Evolutionary conservation across 495 filamentous ascomycete genomes (phyloP).

Genomic region (Choiromyces venosus): DNA sequence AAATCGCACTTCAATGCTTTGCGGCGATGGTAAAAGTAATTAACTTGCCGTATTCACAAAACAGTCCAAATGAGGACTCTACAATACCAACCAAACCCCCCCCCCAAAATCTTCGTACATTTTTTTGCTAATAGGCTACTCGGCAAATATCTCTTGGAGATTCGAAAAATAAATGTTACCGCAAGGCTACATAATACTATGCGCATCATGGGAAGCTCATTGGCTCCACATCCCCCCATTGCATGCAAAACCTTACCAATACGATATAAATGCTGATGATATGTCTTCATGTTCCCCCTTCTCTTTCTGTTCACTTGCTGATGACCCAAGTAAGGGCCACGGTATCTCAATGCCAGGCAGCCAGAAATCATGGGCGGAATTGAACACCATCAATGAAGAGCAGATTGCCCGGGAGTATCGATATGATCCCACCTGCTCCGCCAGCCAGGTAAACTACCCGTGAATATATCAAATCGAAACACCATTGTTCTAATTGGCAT

Average conservation of each 20-base stretch:
- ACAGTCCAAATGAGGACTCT: neutral
- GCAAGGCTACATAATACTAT: neutral
- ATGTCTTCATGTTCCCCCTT: neutral
- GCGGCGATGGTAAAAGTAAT: neutral
- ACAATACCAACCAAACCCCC: neutral
- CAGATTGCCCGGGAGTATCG: neutral
- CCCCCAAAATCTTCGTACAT: neutral
- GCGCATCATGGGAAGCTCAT: neutral
- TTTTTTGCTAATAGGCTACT: neutral
- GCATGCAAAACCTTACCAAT: neutral
- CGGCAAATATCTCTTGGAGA: neutral
- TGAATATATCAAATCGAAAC: neutral
- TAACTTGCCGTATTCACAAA: neutral
- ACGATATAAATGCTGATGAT: neutral
- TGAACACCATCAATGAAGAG: neutral
- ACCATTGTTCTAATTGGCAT: neutral
- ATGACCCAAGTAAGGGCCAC: neutral
- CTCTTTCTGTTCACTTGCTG: neutral
- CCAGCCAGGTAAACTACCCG: slow-evolving; percentile 40
- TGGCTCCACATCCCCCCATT: neutral
- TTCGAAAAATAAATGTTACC: slow-evolving; percentile 4
- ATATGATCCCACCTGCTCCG: slow-evolving; percentile 40
- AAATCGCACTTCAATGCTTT: neutral
- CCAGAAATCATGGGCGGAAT: neutral
- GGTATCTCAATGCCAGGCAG: neutral